Evolutionary conservation across 371 early-diverging fungal species (phyloP), one percentile per base, ranked within the genome.

Genomic region (Apophysomyces variabilis): DNA sequence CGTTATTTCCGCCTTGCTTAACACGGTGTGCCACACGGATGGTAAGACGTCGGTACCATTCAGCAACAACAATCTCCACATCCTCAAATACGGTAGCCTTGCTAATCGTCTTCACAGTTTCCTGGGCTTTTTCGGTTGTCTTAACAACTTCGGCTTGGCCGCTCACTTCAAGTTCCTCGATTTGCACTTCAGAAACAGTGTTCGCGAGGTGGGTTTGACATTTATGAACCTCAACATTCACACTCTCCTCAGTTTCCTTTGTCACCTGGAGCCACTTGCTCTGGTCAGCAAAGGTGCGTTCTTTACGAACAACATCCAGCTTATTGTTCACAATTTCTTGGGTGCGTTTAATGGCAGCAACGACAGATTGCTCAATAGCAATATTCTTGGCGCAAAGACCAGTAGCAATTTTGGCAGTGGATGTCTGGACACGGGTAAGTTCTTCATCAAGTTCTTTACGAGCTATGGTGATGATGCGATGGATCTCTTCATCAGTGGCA

Each of bases 1-100:
- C 64, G 36, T 78, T 65, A 0, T 71, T 68, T 38, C 78, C 78
- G 12, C 78, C 78, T 64, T 75, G 71, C 58, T 75, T 67, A 12
- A 64, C 61, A 47, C 78, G 78, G 13, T 75, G 65, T 14, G 66
- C 61, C 18, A 78, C 58, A 12, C 67, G 16, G 8, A 13, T 9
- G 26, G 64, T 67, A 14, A 75, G 69, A n/a, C 69, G 21, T 0
- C 41, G 39, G 47, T 75, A 66, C 47, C 71, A 64, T 14, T 45
- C 56, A 16, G 60, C n/a, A 21, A 66, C 46, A 3, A 50, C n/a
- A 13, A 60, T 54, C 47, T 36, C 57, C 50, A 41, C 43, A 16
- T 63, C 46, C 37, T 60, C 56, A 54, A 37, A 45, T 16, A 50
- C 54, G 54, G 21, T 26, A 21, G 54, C 32, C 32, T 26, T 26